These are phyloP conservation scores for Aureobasidium sp. DNA, from an alignment of 2,329 filamentous ascomycete genomes.

Conservation along the genomic window DNA sequence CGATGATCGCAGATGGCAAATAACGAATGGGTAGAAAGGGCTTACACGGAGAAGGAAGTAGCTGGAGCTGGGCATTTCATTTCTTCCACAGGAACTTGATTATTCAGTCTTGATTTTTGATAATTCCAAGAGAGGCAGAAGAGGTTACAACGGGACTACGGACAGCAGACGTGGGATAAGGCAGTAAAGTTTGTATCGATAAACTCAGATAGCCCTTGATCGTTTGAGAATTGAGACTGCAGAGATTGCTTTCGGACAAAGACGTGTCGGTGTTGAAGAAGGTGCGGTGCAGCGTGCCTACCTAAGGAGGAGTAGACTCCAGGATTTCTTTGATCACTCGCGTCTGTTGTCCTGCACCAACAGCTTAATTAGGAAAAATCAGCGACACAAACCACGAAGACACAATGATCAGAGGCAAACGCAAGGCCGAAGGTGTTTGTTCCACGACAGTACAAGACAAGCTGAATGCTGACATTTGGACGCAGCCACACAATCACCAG, in stretches of 20 bases:
- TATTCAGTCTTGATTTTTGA: not conserved
- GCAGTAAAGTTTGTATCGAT: not conserved
- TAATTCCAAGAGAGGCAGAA: not conserved
- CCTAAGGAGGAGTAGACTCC: not conserved
- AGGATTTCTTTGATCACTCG: not conserved
- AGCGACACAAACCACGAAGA: not conserved
- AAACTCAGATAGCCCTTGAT: not conserved
- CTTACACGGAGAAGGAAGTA: not conserved
- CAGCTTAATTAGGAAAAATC: not conserved
- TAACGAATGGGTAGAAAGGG: not conserved
- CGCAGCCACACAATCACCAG: not conserved
- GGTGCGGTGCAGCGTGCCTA: not conserved
- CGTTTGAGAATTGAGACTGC: not conserved
- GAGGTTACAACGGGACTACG: not conserved
- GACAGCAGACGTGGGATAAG: not conserved
- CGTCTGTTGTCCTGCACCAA: not conserved
- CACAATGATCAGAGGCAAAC: conserved; percentile 4
- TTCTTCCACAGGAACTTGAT: not conserved
- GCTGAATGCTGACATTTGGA: not conserved
- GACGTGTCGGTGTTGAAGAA: not conserved
- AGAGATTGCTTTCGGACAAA: not conserved
- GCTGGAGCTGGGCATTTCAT: not conserved
- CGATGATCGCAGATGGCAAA: not conserved
- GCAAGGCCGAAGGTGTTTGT: not conserved
- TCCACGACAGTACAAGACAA: no score